Evolutionary conservation across 2,329 filamentous ascomycete species (phyloP).

Genomic region (Scytalidium sp.): DNA sequence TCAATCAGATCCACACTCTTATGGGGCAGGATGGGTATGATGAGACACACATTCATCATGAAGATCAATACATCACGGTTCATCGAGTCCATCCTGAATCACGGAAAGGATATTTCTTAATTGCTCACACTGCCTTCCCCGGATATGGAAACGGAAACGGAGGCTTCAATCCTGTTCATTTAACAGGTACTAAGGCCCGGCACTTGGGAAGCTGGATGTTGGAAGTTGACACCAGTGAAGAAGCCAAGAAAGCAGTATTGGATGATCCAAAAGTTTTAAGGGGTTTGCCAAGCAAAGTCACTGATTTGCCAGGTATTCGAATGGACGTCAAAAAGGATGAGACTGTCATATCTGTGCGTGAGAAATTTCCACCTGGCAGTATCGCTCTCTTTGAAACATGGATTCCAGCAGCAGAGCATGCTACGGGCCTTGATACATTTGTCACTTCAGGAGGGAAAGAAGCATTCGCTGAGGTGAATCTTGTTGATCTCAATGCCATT

Average conservation of each 20-base stretch:
- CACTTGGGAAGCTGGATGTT: conserved; percentile 89
- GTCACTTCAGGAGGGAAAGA: conserved; percentile 77
- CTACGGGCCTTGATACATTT: conserved; percentile 78
- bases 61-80: conserved; percentile 93
- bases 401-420: conserved; percentile 85
- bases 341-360: conserved; percentile 75
- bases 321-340: conserved; percentile 71
- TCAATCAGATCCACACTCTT: conserved; percentile 90
- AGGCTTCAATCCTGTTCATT: conserved; percentile 72
- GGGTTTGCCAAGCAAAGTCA: conserved; percentile 81
- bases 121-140: conserved; percentile 94
- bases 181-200: conserved; percentile 81
- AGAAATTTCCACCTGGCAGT: conserved; percentile 86
- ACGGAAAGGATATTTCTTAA: conserved; percentile 89
- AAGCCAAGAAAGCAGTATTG: conserved; percentile 61
- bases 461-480: conserved; percentile 71
- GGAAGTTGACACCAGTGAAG: conserved; percentile 76
- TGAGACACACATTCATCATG: conserved; percentile 95
- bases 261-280: conserved; percentile 69
- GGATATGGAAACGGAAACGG: conserved; percentile 85
- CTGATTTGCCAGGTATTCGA: conserved; percentile 69
- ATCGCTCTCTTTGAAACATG: conserved; percentile 96
- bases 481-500: conserved; percentile 87
- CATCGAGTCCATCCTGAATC: conserved; percentile 92
- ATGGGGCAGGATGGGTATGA: conserved; percentile 96